These are phyloP conservation scores for Fusarium denticulatum DNA, from an alignment of 2,329 filamentous ascomycete genomes.

Conservation along the genomic window DNA sequence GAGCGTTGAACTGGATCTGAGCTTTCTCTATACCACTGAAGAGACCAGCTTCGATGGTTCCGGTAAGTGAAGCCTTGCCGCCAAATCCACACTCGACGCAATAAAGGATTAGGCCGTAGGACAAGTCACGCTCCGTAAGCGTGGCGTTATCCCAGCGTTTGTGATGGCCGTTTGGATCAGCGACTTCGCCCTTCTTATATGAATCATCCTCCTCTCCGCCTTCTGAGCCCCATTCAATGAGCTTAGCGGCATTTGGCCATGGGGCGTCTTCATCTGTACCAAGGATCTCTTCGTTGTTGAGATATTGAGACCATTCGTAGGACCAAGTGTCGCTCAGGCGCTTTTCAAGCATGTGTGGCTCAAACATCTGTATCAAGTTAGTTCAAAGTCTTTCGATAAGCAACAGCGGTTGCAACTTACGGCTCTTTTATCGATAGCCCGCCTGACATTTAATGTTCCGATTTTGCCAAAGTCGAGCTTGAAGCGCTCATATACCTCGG, in stretches of 20 bases:
- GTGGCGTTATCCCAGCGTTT: background rate
- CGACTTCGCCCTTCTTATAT: background rate
- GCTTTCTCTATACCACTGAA: background rate
- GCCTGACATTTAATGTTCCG: slow-evolving; percentile 4
- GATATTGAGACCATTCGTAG: background rate
- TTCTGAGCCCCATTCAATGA: background rate
- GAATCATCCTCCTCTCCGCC: slow-evolving; percentile 6
- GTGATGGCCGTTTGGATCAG: slow-evolving; percentile 1
- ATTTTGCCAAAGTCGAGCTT: slow-evolving; percentile 7
- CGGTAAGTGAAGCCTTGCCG: background rate
- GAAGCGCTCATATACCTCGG: background rate
- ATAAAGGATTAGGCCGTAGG: background rate
- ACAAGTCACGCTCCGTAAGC: background rate
- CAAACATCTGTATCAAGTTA: background rate
- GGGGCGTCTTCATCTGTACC: background rate
- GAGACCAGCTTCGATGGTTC: background rate
- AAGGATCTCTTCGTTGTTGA: background rate
- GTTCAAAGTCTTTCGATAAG: accelerated
- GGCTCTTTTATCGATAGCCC: slow-evolving; percentile 7
- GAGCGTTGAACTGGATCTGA: background rate
- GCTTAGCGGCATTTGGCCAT: slow-evolving; percentile 7
- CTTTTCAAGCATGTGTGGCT: slow-evolving; percentile 3
- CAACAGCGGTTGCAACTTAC: background rate
- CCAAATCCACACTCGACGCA: slow-evolving; percentile 9
- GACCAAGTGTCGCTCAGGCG: background rate